Evolutionary conservation across 192 early-diverging fungal species (phyloP).

Genomic region (Backusella sp.): DNA sequence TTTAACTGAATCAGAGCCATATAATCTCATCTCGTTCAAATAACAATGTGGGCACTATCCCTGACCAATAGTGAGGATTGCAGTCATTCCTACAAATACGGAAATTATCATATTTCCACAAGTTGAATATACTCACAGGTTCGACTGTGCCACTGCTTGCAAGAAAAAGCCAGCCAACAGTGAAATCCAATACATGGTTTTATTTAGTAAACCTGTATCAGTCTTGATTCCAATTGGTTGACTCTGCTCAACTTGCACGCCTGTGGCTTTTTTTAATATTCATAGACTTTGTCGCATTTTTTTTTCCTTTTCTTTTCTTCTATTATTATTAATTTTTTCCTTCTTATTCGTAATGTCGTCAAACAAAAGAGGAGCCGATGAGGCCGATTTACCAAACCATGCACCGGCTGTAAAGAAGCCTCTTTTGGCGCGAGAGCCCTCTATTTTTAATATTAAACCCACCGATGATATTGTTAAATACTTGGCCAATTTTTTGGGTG

Average conservation of each 20-base stretch:
- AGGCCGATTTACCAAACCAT: neutral
- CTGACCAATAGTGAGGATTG: neutral
- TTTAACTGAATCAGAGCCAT: too few species aligned
- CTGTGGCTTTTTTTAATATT: neutral
- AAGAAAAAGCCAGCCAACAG: too few species aligned
- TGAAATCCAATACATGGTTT: too few species aligned
- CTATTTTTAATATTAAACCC: slow-evolving; percentile 61
- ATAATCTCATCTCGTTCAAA: too few species aligned
- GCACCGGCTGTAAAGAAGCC: neutral
- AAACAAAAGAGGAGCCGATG: slow-evolving; percentile 2
- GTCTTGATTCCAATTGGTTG: neutral
- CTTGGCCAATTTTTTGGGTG: slow-evolving; percentile 64
- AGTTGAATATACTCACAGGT: too few species aligned
- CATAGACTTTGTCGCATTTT: neutral
- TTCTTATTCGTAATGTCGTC: neutral
- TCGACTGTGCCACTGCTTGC: too few species aligned
- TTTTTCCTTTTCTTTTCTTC: neutral
- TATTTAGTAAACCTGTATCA: too few species aligned
- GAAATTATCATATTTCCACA: neutral
- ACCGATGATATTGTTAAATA: slow-evolving; percentile 60
- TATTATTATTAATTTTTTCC: neutral
- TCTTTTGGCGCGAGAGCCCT: slow-evolving; percentile 42
- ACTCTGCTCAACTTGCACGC: neutral
- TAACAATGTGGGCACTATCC: neutral
- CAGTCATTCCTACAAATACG: neutral